A percentile compares a stretch with the other conserved stretches of the same genome.
phyloP scores from a whole-genome alignment of 1,139 yeast species.

The Pneumocystis carinii region DNA sequence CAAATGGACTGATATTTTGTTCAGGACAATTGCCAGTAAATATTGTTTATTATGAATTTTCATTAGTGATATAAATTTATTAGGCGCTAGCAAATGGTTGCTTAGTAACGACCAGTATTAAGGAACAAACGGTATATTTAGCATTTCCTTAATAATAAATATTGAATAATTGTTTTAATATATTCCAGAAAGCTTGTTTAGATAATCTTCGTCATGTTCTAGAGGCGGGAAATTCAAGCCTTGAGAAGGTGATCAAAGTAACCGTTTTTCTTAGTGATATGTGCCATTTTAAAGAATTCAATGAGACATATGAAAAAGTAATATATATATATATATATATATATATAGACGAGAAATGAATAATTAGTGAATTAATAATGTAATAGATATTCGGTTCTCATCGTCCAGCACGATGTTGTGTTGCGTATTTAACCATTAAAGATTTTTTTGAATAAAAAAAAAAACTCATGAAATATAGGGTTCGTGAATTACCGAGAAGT shows the following conservation, averaged over 20 bases:
- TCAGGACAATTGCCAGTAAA: slow-evolving; percentile 94
- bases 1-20: slow-evolving; percentile 56
- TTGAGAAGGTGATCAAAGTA: slow-evolving; percentile 63
- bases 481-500: no score
- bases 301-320: slow-evolving; percentile 41
- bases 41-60: slow-evolving; percentile 40
- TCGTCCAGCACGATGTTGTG: no score
- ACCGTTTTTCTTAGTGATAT: slow-evolving; percentile 71
- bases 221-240: slow-evolving; percentile 60
- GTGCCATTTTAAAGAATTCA: slow-evolving; percentile 47
- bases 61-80: neutral
- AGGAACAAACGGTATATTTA: no score
- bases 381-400: slow-evolving; percentile 31
- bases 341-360: slow-evolving; percentile 35
- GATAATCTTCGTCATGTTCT: slow-evolving; percentile 48
- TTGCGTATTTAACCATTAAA: no score
- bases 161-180: slow-evolving; percentile 9
- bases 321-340: slow-evolving; percentile 39
- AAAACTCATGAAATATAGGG: no score
- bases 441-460: no score
- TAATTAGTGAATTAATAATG: slow-evolving; percentile 43
- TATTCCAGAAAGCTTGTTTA: slow-evolving; percentile 15
- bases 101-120: no score
- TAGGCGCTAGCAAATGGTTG: no score
- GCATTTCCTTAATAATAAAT: no score